phyloP scores from a whole-genome alignment of 345 rosid species.

The Syzygium jambos region DNA sequence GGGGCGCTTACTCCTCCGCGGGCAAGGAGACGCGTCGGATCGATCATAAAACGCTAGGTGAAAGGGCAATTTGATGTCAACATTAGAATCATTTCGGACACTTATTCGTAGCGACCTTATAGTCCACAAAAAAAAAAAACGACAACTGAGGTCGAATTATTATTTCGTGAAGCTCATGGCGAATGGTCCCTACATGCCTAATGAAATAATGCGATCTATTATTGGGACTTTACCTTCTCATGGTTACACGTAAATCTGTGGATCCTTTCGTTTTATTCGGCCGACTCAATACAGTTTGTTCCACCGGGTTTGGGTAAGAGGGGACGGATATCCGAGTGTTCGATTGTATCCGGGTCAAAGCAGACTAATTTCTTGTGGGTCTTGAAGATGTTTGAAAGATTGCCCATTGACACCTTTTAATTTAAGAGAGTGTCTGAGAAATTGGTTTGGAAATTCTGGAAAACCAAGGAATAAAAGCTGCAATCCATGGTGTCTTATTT shows the following conservation, averaged over 20 bases:
- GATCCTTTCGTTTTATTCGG: background rate
- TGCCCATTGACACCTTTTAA: background rate
- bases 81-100: background rate
- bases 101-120: background rate
- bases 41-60: background rate
- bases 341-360: background rate
- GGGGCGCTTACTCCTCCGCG: background rate
- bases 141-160: background rate
- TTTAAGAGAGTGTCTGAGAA: background rate
- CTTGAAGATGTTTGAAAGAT: background rate
- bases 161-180: too few relatives aligned
- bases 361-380: background rate
- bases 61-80: background rate
- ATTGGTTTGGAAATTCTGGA: background rate
- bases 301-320: background rate
- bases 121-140: background rate
- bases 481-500: background rate
- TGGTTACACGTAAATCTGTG: background rate
- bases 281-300: background rate
- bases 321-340: background rate
- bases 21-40: background rate
- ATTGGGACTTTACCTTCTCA: background rate
- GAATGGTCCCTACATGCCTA: background rate
- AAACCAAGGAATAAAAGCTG: background rate
- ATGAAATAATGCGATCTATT: background rate